Evolutionary conservation across 495 filamentous ascomycete species (phyloP), one percentile per base, ranked within the genome.

Genomic region (Polyplosphaeria fusca): DNA sequence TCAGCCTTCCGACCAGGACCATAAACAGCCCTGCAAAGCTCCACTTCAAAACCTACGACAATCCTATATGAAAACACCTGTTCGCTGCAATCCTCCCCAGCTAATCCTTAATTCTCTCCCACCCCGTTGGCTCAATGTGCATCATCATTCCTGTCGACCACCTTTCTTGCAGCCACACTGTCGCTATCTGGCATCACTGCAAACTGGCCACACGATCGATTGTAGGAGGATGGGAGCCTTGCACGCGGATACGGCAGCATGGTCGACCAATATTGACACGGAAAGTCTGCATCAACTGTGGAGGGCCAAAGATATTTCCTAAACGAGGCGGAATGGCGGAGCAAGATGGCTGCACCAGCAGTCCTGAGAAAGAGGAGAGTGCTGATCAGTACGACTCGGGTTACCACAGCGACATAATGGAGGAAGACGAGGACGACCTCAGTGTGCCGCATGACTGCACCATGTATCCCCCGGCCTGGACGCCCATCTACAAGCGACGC

Each of bases 101-200:
- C n/a, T n/a, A n/a, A n/a, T n/a, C n/a, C n/a, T n/a, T n/a, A n/a
- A n/a, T n/a, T n/a, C n/a, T n/a, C n/a, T n/a, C n/a, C n/a, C n/a
- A n/a, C n/a, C n/a, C n/a, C n/a, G n/a, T n/a, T n/a, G n/a, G n/a
- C 44, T 22, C 52, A 22, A 61, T 61, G 58, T 61, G 58, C 26
- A 46, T 61, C 58, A 55, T 61, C 11, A 39, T 61, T 16, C 44
- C 58, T 19, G 52, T 61, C 45, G 45, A 55, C 24, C 58, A 61
- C 46, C 14, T 60, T 11, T 20, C 58, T 7, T 61, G 58, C 51
- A 55, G 45, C 0, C 58, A 61, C 19, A 55, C 50, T 5, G 51
- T 50, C 25, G 37, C 51, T n/a, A 46, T 61, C 22, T 61, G 50
- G 50, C 58, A 61, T 44, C 51, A 61, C 19, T 61, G 58, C 25